phyloP scores from a whole-genome alignment of 2,329 filamentous ascomycete species.

The Neonectria coccinea region DNA sequence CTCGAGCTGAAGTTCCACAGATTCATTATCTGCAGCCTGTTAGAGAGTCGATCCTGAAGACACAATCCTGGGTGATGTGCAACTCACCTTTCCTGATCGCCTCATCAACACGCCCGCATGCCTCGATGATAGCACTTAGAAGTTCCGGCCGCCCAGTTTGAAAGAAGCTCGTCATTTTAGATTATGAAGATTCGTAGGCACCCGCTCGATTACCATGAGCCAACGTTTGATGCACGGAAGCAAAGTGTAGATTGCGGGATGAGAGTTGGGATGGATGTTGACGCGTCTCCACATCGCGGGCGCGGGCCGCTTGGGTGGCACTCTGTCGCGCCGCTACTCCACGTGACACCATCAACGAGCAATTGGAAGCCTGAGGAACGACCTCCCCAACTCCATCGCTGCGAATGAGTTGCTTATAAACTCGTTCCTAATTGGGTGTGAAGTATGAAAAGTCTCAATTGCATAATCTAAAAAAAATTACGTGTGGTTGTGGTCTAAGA shows the following conservation, averaged over 20 bases:
- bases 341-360: conserved; percentile 16
- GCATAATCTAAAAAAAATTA: neutral
- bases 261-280: neutral
- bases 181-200: neutral
- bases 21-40: conserved; percentile 49
- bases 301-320: conserved; percentile 29
- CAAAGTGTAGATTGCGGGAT: conserved; percentile 16
- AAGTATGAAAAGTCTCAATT: neutral
- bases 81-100: conserved; percentile 51
- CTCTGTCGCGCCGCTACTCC: neutral
- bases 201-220: neutral
- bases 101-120: conserved; percentile 56
- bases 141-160: conserved; percentile 54
- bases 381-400: conserved; percentile 6
- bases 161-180: conserved; percentile 56
- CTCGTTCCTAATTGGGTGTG: neutral
- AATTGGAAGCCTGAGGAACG: neutral
- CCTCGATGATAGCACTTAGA: conserved; percentile 54
- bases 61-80: neutral
- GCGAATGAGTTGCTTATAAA: neutral
- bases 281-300: conserved; percentile 42
- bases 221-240: neutral
- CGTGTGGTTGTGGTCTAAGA: no score
- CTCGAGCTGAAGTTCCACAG: conserved; percentile 56
- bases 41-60: conserved; percentile 26